Evolutionary conservation across 345 rosid genomes (phyloP), one percentile per base, ranked within the genome.

Genomic region (Pseudoturritis turrita): DNA sequence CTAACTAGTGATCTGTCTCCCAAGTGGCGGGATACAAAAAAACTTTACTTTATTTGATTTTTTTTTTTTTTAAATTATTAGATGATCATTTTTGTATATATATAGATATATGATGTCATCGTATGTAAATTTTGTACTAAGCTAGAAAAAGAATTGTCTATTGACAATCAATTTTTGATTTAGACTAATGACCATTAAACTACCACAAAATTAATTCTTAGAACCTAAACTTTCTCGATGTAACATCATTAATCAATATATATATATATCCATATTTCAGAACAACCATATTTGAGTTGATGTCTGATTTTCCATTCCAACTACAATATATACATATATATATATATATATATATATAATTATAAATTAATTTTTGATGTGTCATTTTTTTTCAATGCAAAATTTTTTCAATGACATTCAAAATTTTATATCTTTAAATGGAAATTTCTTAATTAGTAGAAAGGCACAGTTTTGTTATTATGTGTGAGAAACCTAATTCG

Each of bases 1-100:
- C 77, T 66, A 77, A 72, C 77, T 65, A 56, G 39, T 63, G 70
- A 54, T 78, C 82, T 75, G 73, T 71, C 82, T 70, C 72, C 79
- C 83, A 65, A 62, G 46, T 52, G 79, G 75, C 79, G 79, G 79
- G 75, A 39, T 62, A 63, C 74, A 44, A 5, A 28, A 28, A 60
- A 68, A 44, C 28, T 39, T 22, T 68, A 37, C 10, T 73, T 64
- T 72, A 72, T 57, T 57, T 58, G 26, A 43, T 70, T 71, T 49
- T 10, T 51, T 49, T 52, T 46, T 3, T 37, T 18, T 2, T 36
- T 50, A 18, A 6, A 3, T 9, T 72, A 54, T 31, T 40, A 52
- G 45, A 39, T 52, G 17, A 3, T 36, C 2, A 10, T 19, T 36
- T 23, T 35, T 19, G 9, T 60, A 31, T 37, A 7, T 31, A 65